Percentiles rank a stretch among this genome's conserved stretches.
Conservation (phyloP, 2,329 filamentous ascomycete species). For the Botrytis cinerea region DNA sequence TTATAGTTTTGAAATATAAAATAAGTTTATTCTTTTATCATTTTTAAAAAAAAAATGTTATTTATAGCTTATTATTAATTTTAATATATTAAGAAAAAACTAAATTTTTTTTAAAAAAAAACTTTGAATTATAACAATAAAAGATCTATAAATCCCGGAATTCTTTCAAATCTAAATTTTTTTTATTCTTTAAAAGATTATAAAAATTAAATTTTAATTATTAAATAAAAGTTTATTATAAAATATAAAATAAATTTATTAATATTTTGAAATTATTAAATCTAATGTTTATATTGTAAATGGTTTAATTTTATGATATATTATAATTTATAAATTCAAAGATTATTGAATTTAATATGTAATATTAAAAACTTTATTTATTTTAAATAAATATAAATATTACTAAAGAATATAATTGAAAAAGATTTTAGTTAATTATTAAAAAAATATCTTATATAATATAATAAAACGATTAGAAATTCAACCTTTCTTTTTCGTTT, state of each 20-base stretch:
- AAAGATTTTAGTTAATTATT: conserved; percentile 26
- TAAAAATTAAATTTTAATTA: too few species aligned
- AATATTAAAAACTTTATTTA: conserved; percentile 22
- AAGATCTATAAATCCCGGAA: conserved; percentile 25
- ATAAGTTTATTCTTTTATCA: too few species aligned
- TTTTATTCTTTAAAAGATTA: conserved; percentile 26
- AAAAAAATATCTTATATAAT: conserved; percentile 27
- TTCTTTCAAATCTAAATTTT: conserved; percentile 26
- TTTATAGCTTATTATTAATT: conserved; percentile 16
- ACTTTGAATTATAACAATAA: conserved; percentile 24
- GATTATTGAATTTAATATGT: conserved; percentile 26
- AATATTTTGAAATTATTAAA: conserved; percentile 25
- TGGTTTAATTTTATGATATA: conserved; percentile 25
- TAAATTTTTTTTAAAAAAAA: conserved; percentile 23
- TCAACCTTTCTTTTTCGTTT: conserved; percentile 28
- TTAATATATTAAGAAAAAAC: conserved; percentile 21
- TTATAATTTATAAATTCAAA: conserved; percentile 24
- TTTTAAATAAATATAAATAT: conserved; percentile 26
- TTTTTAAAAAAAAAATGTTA: conserved; percentile 29
- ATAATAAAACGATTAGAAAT: conserved; percentile 24
- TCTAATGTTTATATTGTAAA: conserved; percentile 24
- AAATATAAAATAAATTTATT: conserved; percentile 23
- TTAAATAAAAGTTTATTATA: conserved; percentile 27
- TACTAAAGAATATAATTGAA: conserved; percentile 30
- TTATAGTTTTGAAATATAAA: too few species aligned